phyloP scores from a whole-genome alignment of 2,329 filamentous ascomycete genomes.

The Talaromyces sp. region DNA sequence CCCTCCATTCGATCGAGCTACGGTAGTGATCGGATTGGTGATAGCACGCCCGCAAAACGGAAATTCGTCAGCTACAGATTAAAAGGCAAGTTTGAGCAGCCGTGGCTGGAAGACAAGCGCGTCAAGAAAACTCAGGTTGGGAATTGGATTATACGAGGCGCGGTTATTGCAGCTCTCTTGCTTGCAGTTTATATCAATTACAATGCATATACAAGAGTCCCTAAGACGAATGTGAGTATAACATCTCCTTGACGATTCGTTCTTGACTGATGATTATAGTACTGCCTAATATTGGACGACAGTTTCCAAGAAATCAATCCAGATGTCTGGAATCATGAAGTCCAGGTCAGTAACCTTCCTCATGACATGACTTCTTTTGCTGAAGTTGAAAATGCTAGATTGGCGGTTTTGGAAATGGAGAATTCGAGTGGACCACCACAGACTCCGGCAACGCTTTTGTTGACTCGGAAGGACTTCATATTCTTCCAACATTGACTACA shows the following conservation, averaged over 20 bases:
- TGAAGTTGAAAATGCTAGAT: conserved; percentile 26
- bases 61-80: conserved; percentile 1
- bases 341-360: conserved; percentile 34
- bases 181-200: conserved; percentile 29
- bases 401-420: conserved; percentile 47
- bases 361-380: conserved; percentile 12
- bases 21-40: not conserved
- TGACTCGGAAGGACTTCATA: conserved; percentile 50
- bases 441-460: conserved; percentile 49
- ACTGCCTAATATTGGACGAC: conserved; percentile 53
- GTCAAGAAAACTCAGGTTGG: not conserved
- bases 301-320: conserved; percentile 47
- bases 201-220: conserved; percentile 20
- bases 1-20: not conserved
- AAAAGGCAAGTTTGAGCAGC: not conserved
- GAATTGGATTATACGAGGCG: not conserved
- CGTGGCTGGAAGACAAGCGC: conserved; percentile 6
- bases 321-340: conserved; percentile 49
- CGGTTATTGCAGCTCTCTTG: not conserved
- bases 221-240: too few species aligned
- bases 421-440: conserved; percentile 55
- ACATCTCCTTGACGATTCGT: too few species aligned
- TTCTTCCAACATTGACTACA: conserved; percentile 53
- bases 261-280: conserved; percentile 27
- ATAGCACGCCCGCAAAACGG: not conserved